Percentiles rank a stretch among this genome's conserved stretches.
These are phyloP conservation scores for Paraphoma chrysanthemicola DNA, from an alignment of 2,329 filamentous ascomycete species.

Conservation along the genomic window DNA sequence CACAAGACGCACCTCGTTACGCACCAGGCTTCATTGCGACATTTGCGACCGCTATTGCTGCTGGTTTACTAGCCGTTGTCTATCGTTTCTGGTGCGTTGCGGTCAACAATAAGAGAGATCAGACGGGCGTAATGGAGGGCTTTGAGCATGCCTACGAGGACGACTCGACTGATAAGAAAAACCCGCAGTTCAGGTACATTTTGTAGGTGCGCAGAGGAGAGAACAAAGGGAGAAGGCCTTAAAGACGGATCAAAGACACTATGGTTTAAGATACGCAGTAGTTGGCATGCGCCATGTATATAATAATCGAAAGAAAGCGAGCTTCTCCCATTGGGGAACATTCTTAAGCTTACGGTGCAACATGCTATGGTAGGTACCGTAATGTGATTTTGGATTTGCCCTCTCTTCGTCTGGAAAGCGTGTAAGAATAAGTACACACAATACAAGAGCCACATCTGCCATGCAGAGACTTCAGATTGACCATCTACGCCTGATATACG, in stretches of 20 bases:
- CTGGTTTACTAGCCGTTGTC: constrained; percentile 48
- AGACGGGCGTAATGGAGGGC: constrained; percentile 51
- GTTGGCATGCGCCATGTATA: neutral
- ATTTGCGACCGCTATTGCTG: constrained; percentile 42
- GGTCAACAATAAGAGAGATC: constrained; percentile 54
- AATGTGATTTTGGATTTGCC: neutral
- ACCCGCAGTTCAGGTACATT: constrained; percentile 26
- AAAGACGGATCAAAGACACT: too few relatives aligned
- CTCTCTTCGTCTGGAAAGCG: too few relatives aligned
- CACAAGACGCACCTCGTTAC: constrained; percentile 23
- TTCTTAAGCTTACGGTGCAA: too few relatives aligned
- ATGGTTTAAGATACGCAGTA: neutral
- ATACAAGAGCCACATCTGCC: too few relatives aligned
- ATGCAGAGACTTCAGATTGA: too few relatives aligned
- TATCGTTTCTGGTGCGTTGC: constrained; percentile 55
- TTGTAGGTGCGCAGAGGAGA: constrained; percentile 3
- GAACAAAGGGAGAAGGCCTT: neutral
- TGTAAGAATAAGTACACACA: too few relatives aligned
- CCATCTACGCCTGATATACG: too few relatives aligned
- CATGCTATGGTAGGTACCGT: neutral
- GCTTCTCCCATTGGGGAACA: too few relatives aligned
- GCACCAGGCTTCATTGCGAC: constrained; percentile 53
- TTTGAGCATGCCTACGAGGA: constrained; percentile 62
- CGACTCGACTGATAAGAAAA: constrained; percentile 54
- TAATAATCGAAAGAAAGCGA: neutral